phyloP scores from a whole-genome alignment of 2,329 filamentous ascomycete species.

The Nigrospora osmanthi region DNA sequence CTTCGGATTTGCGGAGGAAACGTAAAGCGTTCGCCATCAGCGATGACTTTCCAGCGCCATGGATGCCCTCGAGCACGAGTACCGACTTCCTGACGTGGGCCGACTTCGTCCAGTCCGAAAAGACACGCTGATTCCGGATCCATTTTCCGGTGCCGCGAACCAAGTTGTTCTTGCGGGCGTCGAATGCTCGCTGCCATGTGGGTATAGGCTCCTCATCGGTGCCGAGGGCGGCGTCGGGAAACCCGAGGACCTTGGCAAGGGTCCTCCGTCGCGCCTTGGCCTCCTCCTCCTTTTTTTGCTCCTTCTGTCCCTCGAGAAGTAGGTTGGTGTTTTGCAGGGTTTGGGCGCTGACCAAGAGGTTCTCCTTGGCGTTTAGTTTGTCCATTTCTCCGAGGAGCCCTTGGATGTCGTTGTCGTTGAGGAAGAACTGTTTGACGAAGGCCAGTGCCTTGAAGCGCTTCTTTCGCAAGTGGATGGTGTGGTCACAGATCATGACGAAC shows the following conservation, averaged over 20 bases:
- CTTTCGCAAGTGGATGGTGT: slow-evolving; percentile 17
- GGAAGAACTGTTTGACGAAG: slow-evolving; percentile 24
- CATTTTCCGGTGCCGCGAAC: slow-evolving; percentile 20
- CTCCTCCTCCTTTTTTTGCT: slow-evolving; percentile 21
- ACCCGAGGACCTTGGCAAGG: slow-evolving; percentile 19
- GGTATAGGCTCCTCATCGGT: slow-evolving; percentile 18
- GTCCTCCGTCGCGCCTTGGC: slow-evolving; percentile 19
- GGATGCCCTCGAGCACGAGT: slow-evolving; percentile 17
- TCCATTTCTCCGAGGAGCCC: slow-evolving; percentile 23
- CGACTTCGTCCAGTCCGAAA: slow-evolving; percentile 14
- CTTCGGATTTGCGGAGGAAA: slow-evolving; percentile 14
- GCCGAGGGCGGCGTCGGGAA: slow-evolving; percentile 17
- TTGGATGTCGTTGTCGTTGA: slow-evolving; percentile 25
- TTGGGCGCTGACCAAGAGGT: slow-evolving; percentile 22
- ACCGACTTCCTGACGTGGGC: slow-evolving; percentile 11
- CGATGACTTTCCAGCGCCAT: slow-evolving; percentile 23
- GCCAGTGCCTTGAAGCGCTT: slow-evolving; percentile 16
- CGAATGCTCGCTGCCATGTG: slow-evolving; percentile 20
- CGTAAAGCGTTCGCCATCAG: slow-evolving; percentile 21
- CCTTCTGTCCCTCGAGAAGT: slow-evolving; percentile 19
- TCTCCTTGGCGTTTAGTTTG: slow-evolving; percentile 22
- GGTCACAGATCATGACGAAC: slow-evolving; percentile 26
- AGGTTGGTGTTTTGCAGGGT: slow-evolving; percentile 22
- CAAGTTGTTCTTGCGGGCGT: slow-evolving; percentile 18
- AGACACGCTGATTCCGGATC: slow-evolving; percentile 13